These are phyloP conservation scores for Bipolaris oryzae DNA, from an alignment of 2,329 filamentous ascomycete species.

Conservation along the genomic window DNA sequence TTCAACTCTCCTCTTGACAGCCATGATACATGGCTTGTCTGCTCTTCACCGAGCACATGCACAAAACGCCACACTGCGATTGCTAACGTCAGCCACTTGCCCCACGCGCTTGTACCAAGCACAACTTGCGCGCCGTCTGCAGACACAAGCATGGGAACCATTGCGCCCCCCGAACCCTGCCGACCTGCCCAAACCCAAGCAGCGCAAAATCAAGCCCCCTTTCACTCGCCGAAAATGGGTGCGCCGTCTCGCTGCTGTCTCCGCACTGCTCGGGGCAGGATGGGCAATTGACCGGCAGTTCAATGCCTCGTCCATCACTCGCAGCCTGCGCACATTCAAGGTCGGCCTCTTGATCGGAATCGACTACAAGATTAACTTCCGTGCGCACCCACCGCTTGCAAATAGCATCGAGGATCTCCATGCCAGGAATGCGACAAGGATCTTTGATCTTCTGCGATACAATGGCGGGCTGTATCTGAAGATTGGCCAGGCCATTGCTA, in stretches of 20 bases:
- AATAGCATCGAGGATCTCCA: constrained; percentile 79
- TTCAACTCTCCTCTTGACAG: constrained; percentile 25
- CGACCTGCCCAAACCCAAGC: constrained; percentile 65
- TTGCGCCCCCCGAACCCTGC: constrained; percentile 73
- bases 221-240: constrained; percentile 73
- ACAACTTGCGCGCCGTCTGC: constrained; percentile 35
- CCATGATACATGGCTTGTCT: constrained; percentile 49
- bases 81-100: constrained; percentile 26
- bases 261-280: constrained; percentile 63
- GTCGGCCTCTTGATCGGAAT: constrained; percentile 79
- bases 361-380: constrained; percentile 98
- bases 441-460: constrained; percentile 78
- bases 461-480: constrained; percentile 97
- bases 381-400: constrained; percentile 74
- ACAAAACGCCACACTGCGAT: constrained; percentile 27
- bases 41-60: constrained; percentile 39
- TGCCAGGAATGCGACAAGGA: constrained; percentile 77
- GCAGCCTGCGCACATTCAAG: constrained; percentile 81
- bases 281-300: constrained; percentile 74
- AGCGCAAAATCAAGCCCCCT: constrained; percentile 70
- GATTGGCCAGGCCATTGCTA: constrained; percentile 96
- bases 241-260: constrained; percentile 71
- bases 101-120: constrained; percentile 19
- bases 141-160: constrained; percentile 50
- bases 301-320: constrained; percentile 78